Evolutionary conservation across 345 rosid species (phyloP), one percentile per base, ranked within the genome.

Genomic region (Hibiscus syriacus): DNA sequence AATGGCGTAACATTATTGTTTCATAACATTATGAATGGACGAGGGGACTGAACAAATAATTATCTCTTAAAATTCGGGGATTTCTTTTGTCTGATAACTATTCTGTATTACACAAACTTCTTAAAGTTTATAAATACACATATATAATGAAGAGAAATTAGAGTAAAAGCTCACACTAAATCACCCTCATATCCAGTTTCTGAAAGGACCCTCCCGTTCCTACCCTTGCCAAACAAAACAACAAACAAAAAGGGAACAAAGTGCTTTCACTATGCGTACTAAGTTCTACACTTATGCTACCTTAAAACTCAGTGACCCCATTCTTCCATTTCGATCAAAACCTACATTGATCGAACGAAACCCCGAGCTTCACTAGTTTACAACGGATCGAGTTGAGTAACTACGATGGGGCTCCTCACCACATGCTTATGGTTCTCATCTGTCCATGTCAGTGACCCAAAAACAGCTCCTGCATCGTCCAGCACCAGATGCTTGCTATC

Each of bases 391-490:
- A 83, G 39, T 70, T 92, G 84, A 10, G 93, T 90, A 20, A 89
- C 76, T 27, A 80, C 84, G 11, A 93, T 22, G 54, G 96, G 90
- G 78, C 88, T 90, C 81, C 92, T 75, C 34, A 85, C 97, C 49
- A 68, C 68, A 66, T 89, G 98, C 71, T 74, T 49, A 45, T 16
- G 22, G 25, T 53, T 84, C 72, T 86, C 95, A 25, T 93, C 89
- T 0, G 83, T 81, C 98, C 94, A 89, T 0, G 91, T 74, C 23
- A 93, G 73, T 1, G 97, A 86, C 64, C 96, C 98, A 30, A 87
- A 90, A 0, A 66, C 80, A 13, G 90, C 94, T 54, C 92, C 94
- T 0, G 88, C 73, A 69, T 88, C 82, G 26, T 70, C 92, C 67
- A 85, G 45, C 75, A 78, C 81, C 56, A 87, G 60, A 23, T 74